A percentile compares a stretch with the other conserved stretches of the same genome.
phyloP scores from a whole-genome alignment of 805 yeast species.

The Metschnikowia arizonensis region DNA sequence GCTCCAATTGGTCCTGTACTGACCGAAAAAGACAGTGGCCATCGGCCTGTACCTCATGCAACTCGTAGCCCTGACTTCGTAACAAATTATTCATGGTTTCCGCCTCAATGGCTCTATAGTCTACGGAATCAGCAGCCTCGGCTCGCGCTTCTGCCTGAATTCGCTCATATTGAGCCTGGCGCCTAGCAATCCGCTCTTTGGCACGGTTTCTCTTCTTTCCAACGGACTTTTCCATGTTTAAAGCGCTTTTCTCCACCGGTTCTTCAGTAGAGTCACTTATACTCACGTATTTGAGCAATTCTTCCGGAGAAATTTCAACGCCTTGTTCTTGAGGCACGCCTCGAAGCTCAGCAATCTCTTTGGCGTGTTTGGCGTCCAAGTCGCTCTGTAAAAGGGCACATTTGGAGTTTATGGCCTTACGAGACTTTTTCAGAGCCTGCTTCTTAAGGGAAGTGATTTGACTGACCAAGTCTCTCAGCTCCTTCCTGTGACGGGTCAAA shows the following conservation, averaged over 20 bases:
- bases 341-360: constrained; percentile 40
- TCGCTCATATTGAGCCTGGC: constrained; percentile 64
- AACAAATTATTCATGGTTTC: constrained; percentile 59
- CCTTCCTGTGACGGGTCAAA: constrained; percentile 62
- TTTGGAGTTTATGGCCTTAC: constrained; percentile 58
- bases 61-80: constrained; percentile 42
- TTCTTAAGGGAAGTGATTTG: constrained; percentile 72
- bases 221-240: constrained; percentile 11
- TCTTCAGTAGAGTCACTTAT: neutral
- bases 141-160: constrained; percentile 61
- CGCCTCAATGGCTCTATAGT: constrained; percentile 67
- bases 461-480: constrained; percentile 60
- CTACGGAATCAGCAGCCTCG: constrained; percentile 67
- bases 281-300: constrained; percentile 37
- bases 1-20: constrained; percentile 66
- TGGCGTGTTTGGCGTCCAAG: constrained; percentile 49
- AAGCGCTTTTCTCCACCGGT: too few relatives aligned
- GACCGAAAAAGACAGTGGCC: constrained; percentile 94
- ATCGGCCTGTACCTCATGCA: constrained; percentile 77
- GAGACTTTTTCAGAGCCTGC: constrained; percentile 75
- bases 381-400: constrained; percentile 58
- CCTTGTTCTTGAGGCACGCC: constrained; percentile 13
- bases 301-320: constrained; percentile 57
- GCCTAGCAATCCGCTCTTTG: constrained; percentile 72
- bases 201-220: constrained; percentile 65